These are phyloP conservation scores for Fusarium coicis DNA, from an alignment of 2,329 filamentous ascomycete genomes.

Conservation along the genomic window DNA sequence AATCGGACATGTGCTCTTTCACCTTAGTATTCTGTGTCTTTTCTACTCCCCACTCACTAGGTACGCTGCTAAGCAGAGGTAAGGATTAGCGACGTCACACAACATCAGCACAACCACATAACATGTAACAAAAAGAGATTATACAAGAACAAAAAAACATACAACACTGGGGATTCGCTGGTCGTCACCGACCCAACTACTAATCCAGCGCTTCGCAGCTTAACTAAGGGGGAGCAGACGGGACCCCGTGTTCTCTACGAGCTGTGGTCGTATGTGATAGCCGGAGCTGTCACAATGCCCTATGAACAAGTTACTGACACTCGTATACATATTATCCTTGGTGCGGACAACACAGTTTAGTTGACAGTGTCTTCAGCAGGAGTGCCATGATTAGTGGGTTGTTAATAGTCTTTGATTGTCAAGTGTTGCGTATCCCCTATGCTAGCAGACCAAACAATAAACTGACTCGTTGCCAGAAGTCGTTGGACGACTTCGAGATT, in stretches of 20 bases:
- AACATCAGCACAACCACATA: background rate
- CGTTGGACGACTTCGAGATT: constrained; percentile 71
- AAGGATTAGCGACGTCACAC: background rate
- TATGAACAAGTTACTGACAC: background rate
- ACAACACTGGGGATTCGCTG: constrained; percentile 13
- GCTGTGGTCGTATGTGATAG: constrained; percentile 8
- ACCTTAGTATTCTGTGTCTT: background rate
- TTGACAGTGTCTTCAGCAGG: background rate
- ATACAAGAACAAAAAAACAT: background rate
- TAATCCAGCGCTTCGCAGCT: constrained; percentile 4
- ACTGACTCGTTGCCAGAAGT: constrained; percentile 86
- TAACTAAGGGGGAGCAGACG: constrained; percentile 5
- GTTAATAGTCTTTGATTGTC: background rate
- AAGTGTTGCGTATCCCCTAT: constrained; percentile 37
- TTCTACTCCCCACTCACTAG: background rate
- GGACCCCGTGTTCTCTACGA: constrained; percentile 15
- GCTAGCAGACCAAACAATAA: constrained; percentile 83
- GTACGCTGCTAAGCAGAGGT: background rate
- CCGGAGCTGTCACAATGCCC: background rate
- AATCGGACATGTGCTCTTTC: background rate
- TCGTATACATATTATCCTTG: background rate
- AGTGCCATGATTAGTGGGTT: background rate
- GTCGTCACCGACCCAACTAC: constrained; percentile 6
- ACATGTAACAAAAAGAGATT: background rate
- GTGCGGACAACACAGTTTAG: background rate